These are phyloP conservation scores for Amanita jacksonii DNA, from an alignment of 768 basidiomycete species.

Conservation along the genomic window DNA sequence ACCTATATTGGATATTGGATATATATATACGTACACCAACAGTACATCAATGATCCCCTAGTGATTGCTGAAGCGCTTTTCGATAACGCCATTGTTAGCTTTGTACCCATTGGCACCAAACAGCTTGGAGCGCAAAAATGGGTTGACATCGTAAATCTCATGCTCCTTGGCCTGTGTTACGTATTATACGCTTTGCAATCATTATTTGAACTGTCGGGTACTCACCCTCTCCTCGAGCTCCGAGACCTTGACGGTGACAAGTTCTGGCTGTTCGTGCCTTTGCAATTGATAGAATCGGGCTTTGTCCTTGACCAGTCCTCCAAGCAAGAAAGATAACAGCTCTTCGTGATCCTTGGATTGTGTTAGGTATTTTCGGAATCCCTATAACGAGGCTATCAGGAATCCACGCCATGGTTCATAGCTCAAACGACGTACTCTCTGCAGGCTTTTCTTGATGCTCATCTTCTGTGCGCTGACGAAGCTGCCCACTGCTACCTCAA, in stretches of 20 bases:
- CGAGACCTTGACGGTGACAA: conserved; percentile 62
- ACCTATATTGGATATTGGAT: background rate
- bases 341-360: conserved; percentile 96
- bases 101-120: conserved; percentile 89
- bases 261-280: conserved; percentile 66
- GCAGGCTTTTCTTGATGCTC: conserved; percentile 96
- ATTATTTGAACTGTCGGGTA: conserved; percentile 7
- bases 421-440: conserved; percentile 53
- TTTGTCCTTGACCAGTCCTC: conserved; percentile 88
- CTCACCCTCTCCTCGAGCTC: conserved; percentile 85
- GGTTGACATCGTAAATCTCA: conserved; percentile 84
- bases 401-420: conserved; percentile 1
- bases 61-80: conserved; percentile 59
- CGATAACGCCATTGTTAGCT: conserved; percentile 53
- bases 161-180: conserved; percentile 79
- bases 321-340: conserved; percentile 87
- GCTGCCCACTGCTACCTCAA: conserved; percentile 89
- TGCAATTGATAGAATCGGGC: conserved; percentile 77
- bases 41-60: conserved; percentile 16
- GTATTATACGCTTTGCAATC: conserved; percentile 5
- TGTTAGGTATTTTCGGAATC: conserved; percentile 96
- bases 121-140: conserved; percentile 79
- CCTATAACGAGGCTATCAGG: conserved; percentile 31
- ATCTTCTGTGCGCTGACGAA: conserved; percentile 97
- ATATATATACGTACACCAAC: background rate